These are phyloP conservation scores for Escovopsis weberi DNA, from an alignment of 2,329 filamentous ascomycete genomes.

Conservation along the genomic window DNA sequence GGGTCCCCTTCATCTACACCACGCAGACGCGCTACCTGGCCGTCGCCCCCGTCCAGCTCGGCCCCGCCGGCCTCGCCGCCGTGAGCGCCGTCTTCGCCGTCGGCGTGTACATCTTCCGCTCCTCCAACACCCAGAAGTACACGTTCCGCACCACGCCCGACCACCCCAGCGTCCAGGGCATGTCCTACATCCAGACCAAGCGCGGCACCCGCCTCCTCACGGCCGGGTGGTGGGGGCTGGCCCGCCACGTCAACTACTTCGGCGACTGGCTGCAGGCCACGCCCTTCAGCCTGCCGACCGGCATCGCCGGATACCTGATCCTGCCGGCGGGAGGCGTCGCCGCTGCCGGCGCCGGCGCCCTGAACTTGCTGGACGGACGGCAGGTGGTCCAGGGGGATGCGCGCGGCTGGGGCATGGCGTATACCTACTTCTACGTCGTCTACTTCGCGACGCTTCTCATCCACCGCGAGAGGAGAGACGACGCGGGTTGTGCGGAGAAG, in stretches of 20 bases:
- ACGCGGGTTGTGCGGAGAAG: conserved; percentile 73
- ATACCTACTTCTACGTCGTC: conserved; percentile 83
- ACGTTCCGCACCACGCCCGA: conserved; percentile 76
- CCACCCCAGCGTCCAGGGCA: conserved; percentile 58
- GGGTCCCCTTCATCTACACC: conserved; percentile 80
- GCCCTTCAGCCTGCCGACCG: conserved; percentile 74
- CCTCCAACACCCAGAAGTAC: conserved; percentile 83
- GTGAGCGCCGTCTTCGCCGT: conserved; percentile 50
- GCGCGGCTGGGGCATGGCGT: conserved; percentile 65
- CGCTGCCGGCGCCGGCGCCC: conserved; percentile 27
- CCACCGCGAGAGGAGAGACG: conserved; percentile 71
- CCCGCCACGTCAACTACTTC: conserved; percentile 85
- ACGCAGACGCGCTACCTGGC: conserved; percentile 71
- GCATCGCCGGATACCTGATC: conserved; percentile 64
- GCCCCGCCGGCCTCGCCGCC: conserved; percentile 43
- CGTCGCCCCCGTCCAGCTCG: conserved; percentile 62
- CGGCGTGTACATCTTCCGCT: conserved; percentile 77
- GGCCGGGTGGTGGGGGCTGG: conserved; percentile 81
- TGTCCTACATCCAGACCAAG: conserved; percentile 72
- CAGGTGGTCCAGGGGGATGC: conserved; percentile 56
- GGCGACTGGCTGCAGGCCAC: conserved; percentile 87
- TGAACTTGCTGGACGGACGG: conserved; percentile 40
- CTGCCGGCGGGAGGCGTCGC: conserved; percentile 31
- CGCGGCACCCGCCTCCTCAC: conserved; percentile 64
- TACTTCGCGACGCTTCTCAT: conserved; percentile 77